Evolutionary conservation across 2,329 filamentous ascomycete species (phyloP).

Genomic region (Claviceps arundinis): DNA sequence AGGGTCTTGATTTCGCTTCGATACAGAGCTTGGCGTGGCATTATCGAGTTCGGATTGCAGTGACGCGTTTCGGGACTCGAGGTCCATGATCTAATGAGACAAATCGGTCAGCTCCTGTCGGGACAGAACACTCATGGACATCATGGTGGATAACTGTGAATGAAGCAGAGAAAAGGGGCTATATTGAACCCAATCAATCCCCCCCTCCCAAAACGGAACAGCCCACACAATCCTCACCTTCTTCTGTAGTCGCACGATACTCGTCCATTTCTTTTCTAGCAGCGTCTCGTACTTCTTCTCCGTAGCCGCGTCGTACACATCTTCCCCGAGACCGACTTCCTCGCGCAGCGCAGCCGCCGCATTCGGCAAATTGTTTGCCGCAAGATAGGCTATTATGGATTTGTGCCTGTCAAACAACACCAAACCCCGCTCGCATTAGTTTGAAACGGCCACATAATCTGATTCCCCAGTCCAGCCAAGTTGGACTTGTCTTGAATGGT

Average conservation of each 20-base stretch:
- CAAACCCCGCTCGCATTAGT: not conserved
- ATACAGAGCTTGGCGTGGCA: constrained; percentile 56
- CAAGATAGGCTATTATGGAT: constrained; percentile 80
- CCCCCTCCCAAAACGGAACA: not conserved
- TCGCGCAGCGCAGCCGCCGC: constrained; percentile 60
- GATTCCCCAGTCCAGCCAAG: not conserved
- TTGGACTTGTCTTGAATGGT: not conserved
- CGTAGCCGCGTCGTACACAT: constrained; percentile 63
- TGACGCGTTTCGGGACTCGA: constrained; percentile 60
- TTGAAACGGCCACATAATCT: not conserved
- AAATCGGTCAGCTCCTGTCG: not conserved
- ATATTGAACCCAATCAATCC: not conserved
- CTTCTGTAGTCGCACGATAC: constrained; percentile 85
- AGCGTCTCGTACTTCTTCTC: constrained; percentile 90
- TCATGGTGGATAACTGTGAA: not conserved
- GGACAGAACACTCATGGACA: too few relatives aligned
- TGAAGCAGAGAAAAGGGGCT: not conserved
- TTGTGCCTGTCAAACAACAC: constrained; percentile 52
- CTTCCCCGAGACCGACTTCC: constrained; percentile 60
- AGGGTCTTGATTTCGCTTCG: constrained; percentile 72
- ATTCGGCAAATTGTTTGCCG: constrained; percentile 56
- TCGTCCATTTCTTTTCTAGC: constrained; percentile 97
- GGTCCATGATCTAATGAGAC: constrained; percentile 66
- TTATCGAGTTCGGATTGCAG: constrained; percentile 77
- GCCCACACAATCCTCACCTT: constrained; percentile 46